phyloP scores from a whole-genome alignment of 495 filamentous ascomycete genomes.

The Evansstolkia leycettana region DNA sequence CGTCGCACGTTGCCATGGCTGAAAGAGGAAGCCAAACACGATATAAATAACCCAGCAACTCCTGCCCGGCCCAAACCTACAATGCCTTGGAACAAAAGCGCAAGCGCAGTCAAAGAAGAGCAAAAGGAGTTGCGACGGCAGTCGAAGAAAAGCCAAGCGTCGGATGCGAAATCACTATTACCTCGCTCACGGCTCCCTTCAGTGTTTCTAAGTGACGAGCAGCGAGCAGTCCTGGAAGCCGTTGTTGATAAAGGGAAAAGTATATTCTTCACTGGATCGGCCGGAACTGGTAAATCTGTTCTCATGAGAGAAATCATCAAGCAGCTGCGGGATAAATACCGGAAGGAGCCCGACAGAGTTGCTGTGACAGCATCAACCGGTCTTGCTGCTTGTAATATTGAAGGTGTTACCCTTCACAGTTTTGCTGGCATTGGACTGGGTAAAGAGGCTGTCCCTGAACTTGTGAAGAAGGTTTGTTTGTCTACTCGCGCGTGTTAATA shows the following conservation, averaged over 20 bases:
- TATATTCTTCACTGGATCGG: slow-evolving; percentile 96
- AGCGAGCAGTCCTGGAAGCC: slow-evolving; percentile 66
- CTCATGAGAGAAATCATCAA: slow-evolving; percentile 83
- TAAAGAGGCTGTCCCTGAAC: slow-evolving; percentile 69
- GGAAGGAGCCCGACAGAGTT: slow-evolving; percentile 61
- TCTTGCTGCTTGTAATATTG: slow-evolving; percentile 92
- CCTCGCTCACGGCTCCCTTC: slow-evolving; percentile 32
- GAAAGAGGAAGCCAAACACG: slow-evolving; percentile 19
- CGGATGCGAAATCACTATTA: slow-evolving; percentile 6
- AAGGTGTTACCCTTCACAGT: slow-evolving; percentile 89
- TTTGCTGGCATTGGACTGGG: slow-evolving; percentile 93
- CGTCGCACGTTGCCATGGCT: slow-evolving; percentile 46
- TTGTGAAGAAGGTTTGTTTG: slow-evolving; percentile 58
- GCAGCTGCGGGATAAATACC: slow-evolving; percentile 62
- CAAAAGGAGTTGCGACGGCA: slow-evolving; percentile 60
- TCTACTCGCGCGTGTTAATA: neutral
- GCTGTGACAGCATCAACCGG: slow-evolving; percentile 94
- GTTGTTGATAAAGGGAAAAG: slow-evolving; percentile 68
- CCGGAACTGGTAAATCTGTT: slow-evolving; percentile 96
- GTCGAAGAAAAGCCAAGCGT: slow-evolving; percentile 35
- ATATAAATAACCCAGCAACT: slow-evolving; percentile 17
- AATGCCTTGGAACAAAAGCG: slow-evolving; percentile 69
- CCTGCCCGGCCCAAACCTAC: slow-evolving; percentile 31
- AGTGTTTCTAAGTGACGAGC: slow-evolving; percentile 74
- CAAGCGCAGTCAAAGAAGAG: slow-evolving; percentile 69